Evolutionary conservation across 306 rosid genomes (phyloP), one percentile per base, ranked within the genome.

Genomic region (Cicer pinnatifidum): DNA sequence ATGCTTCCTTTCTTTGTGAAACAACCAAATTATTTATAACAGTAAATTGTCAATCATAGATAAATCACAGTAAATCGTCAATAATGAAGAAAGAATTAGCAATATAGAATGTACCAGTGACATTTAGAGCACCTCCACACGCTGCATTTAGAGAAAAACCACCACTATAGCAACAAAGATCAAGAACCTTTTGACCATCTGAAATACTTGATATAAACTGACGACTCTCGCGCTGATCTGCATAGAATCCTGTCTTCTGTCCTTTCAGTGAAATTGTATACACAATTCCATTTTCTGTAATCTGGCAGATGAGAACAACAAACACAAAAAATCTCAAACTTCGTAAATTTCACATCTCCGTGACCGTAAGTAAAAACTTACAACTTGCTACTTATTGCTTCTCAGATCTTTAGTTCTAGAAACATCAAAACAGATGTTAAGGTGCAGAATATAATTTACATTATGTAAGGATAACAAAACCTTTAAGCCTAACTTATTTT

Each of bases 231-330:
- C 92, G 97, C 75, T 94, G 97, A 84, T 91, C 97, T n/a, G 94
- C 95, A 77, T 94, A 91, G 75, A 94, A 94, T 75, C 97, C 97
- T 2, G 97, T 94, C 87, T 94, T 94, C 84, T 94, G 98, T 15
- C 97, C 98, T 41, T 85, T 91, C 23, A 91, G 85, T 69, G 96
- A 94, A 83, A 93, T 85, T 46, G 96, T 75, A 79, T 91, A 91
- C 11, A 41, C 79, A 74, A 91, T 85, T 69, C 85, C 92, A 76
- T 89, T 93, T 83, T 93, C 98, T 65, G 69, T 67, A 41, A 91
- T 89, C 98, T 93, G 80, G 44, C 69, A 77, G 45, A 76, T 33
- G 10, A 50, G 56, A 20, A 75, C 47, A 65, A 48, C 80, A 53
- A 33, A 50, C 73, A 69, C 51, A 68, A 11, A 82, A 63, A 73